A percentile compares a stretch with the other conserved stretches of the same genome.
These are phyloP conservation scores for Peltaster fructicola DNA, from an alignment of 2,329 filamentous ascomycete species.

Conservation along the genomic window DNA sequence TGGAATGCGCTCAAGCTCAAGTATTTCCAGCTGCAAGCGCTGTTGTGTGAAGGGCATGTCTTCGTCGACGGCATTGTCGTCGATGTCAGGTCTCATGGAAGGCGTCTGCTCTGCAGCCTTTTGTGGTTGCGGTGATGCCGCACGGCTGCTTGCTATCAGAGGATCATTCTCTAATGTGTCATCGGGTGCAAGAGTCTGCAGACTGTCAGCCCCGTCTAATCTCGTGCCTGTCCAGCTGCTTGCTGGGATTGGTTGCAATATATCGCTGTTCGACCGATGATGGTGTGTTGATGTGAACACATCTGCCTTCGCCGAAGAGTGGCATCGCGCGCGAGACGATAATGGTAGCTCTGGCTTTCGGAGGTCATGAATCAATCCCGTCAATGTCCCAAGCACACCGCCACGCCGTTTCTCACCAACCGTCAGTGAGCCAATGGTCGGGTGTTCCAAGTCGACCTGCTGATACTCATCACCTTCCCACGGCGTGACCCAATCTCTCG, in stretches of 20 bases:
- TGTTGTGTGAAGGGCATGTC: slow-evolving; percentile 30
- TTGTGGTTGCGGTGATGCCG: slow-evolving; percentile 4
- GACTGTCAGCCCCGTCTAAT: no score
- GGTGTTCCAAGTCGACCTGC: slow-evolving; percentile 45
- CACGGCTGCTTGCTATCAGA: slow-evolving; percentile 7
- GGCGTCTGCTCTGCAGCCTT: no score
- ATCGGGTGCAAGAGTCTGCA: slow-evolving; percentile 1
- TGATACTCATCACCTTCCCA: slow-evolving; percentile 47
- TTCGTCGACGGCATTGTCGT: slow-evolving; percentile 7
- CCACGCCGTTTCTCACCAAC: slow-evolving; percentile 48
- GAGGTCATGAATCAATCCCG: slow-evolving; percentile 50
- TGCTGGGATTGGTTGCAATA: slow-evolving; percentile 1
- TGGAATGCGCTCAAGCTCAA: slow-evolving; percentile 59
- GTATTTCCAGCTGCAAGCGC: slow-evolving; percentile 47
- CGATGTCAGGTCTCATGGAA: neutral
- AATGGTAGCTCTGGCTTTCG: no score
- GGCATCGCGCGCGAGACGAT: slow-evolving; percentile 6
- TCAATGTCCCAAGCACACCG: slow-evolving; percentile 49
- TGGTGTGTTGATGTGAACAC: neutral
- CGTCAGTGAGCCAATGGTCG: slow-evolving; percentile 25
- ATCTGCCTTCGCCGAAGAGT: slow-evolving; percentile 1
- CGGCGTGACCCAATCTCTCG: slow-evolving; percentile 38
- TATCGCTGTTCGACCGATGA: slow-evolving; percentile 3
- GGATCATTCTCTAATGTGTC: slow-evolving; percentile 6
- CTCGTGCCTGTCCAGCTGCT: neutral